A percentile compares a stretch with the other conserved stretches of the same genome.
phyloP scores from a whole-genome alignment of 345 rosid genomes.

The rapeseed (Brassica napus) region DNA sequence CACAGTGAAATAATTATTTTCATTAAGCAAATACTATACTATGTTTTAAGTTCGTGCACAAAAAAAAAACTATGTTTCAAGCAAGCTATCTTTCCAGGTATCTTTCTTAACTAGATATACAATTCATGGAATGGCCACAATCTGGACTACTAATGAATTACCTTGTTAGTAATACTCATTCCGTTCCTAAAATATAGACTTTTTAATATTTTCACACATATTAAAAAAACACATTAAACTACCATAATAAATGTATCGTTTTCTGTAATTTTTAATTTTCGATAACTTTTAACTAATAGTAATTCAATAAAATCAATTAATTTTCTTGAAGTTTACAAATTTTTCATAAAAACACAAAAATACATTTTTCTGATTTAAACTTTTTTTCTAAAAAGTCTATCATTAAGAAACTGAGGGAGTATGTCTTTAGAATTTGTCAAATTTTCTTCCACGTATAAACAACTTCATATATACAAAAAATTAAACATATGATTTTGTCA shows the following conservation, averaged over 20 bases:
- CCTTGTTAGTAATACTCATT: not conserved
- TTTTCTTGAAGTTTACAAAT: no score
- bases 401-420: no score
- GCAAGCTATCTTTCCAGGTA: not conserved
- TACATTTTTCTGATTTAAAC: no score
- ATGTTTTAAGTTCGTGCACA: not conserved
- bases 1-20: not conserved
- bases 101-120: not conserved
- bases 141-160: not conserved
- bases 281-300: no score
- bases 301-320: no score
- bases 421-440: not conserved
- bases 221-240: no score
- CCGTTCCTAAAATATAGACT: no score
- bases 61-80: not conserved
- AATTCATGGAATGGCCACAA: not conserved
- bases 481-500: not conserved
- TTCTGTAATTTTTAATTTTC: no score
- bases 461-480: slow-evolving; percentile 2
- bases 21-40: not conserved
- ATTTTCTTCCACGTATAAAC: not conserved
- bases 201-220: no score
- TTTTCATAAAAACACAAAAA: no score
- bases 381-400: no score
- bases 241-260: no score